These are phyloP conservation scores for Cetraspora pellucida DNA, from an alignment of 192 early-diverging fungal genomes.

Conservation along the genomic window DNA sequence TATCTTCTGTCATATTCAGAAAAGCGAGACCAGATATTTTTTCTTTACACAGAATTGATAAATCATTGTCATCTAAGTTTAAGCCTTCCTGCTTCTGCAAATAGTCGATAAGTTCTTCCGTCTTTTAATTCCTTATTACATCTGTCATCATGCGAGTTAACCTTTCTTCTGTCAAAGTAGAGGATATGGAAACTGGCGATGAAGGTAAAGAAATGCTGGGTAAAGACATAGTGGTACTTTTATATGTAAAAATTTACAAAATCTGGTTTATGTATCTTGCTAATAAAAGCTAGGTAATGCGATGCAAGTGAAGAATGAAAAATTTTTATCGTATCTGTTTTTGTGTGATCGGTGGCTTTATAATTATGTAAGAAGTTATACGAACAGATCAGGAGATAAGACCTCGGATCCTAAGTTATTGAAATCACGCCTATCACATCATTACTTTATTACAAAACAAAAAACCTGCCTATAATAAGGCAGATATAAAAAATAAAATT, in stretches of 20 bases:
- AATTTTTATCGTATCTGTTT: constrained; percentile 30
- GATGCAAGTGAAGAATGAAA: constrained; percentile 15
- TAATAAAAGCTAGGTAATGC: constrained; percentile 29
- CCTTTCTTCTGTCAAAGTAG: constrained; percentile 22
- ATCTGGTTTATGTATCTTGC: constrained; percentile 19
- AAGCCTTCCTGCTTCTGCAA: not conserved
- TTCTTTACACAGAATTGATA: not conserved
- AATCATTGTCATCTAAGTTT: constrained; percentile 17
- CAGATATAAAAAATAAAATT: too few species aligned
- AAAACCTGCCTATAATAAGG: too few species aligned
- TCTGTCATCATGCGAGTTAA: constrained; percentile 27
- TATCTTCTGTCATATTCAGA: not conserved
- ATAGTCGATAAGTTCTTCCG: constrained; percentile 26
- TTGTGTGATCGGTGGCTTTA: constrained; percentile 14
- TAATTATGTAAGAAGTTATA: constrained; percentile 11
- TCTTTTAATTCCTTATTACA: not conserved
- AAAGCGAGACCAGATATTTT: constrained; percentile 9
- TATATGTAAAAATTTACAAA: constrained; percentile 2
- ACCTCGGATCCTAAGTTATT: not conserved
- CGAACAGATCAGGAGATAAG: constrained; percentile 16
- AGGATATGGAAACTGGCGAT: constrained; percentile 21
- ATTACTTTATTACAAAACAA: too few species aligned
- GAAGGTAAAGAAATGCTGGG: constrained; percentile 23
- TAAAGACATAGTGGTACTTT: constrained; percentile 1
- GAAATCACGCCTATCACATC: not conserved